Evolutionary conservation across 352 stramenopile species (phyloP).

Genomic region (Globisporangium apiculatum): DNA sequence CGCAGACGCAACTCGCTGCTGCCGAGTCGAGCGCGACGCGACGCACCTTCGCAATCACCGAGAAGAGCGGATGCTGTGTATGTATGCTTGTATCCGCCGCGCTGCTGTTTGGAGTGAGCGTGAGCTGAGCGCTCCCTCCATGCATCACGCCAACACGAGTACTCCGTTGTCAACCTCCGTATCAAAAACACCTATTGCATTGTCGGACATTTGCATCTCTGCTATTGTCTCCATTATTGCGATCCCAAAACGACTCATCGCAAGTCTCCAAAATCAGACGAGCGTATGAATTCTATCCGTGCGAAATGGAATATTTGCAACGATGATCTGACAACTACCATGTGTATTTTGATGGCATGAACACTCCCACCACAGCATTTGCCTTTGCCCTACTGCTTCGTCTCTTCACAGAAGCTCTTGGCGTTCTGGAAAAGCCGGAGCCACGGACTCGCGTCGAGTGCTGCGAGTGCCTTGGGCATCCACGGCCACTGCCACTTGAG

Average conservation of each 20-base stretch:
- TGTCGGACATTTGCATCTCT: neutral
- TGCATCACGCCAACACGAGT: too few species aligned
- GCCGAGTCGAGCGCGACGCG: too few species aligned
- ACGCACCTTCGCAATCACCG: too few species aligned
- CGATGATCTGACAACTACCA: neutral
- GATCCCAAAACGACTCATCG: neutral
- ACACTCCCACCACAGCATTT: neutral
- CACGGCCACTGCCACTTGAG: conserved; percentile 98
- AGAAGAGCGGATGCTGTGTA: too few species aligned
- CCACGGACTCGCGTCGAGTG: conserved; percentile 89
- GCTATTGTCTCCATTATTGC: neutral
- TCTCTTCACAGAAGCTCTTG: conserved; percentile 90
- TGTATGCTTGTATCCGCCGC: too few species aligned
- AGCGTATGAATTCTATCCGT: too few species aligned
- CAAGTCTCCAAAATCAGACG: too few species aligned
- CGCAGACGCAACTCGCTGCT: too few species aligned
- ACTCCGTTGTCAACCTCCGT: too few species aligned
- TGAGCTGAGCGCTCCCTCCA: too few species aligned
- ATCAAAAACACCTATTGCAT: neutral
- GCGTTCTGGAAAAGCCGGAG: conserved; percentile 98
- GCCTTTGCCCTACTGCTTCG: conserved; percentile 18
- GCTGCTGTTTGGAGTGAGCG: too few species aligned
- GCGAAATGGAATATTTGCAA: too few species aligned
- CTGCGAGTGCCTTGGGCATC: conserved; percentile 82
- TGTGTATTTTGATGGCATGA: neutral